Conservation (phyloP, 805 yeast species). For the Yarrowia alimentaria region DNA sequence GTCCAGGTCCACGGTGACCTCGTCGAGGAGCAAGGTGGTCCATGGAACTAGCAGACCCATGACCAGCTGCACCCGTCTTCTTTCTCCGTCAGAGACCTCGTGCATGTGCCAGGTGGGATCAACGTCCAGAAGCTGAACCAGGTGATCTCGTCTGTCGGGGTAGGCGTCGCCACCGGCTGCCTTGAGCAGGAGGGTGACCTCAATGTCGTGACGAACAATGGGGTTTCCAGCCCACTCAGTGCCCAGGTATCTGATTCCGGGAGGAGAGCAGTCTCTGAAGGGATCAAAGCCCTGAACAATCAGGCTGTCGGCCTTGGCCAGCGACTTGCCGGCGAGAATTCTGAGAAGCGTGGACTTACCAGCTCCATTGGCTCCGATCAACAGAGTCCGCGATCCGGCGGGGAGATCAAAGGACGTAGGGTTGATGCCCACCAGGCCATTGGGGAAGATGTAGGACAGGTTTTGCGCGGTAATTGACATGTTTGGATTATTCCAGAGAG, state of each 20-base stretch:
- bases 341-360: conserved; percentile 89
- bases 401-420: conserved; percentile 61
- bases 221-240: conserved; percentile 97
- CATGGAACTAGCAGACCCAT: conserved; percentile 94
- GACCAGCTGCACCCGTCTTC: conserved; percentile 87
- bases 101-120: conserved; percentile 92
- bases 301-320: conserved; percentile 70
- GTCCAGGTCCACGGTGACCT: conserved; percentile 94
- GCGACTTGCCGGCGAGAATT: conserved; percentile 86
- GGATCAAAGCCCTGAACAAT: conserved; percentile 84
- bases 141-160: conserved; percentile 70
- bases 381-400: conserved; percentile 69
- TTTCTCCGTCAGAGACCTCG: conserved; percentile 87
- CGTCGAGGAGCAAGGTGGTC: conserved; percentile 83
- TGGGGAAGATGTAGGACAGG: conserved; percentile 68
- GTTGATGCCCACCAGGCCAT: conserved; percentile 62
- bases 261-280: conserved; percentile 55
- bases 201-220: conserved; percentile 85
- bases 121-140: conserved; percentile 76
- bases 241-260: conserved; percentile 71
- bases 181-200: conserved; percentile 72
- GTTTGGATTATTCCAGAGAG: no score
- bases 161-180: conserved; percentile 80
- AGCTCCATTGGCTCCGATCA: conserved; percentile 96
- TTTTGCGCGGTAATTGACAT: conserved; percentile 53